These are phyloP conservation scores for Croton laevigatus DNA, from an alignment of 441 rosid genomes.

Conservation along the genomic window DNA sequence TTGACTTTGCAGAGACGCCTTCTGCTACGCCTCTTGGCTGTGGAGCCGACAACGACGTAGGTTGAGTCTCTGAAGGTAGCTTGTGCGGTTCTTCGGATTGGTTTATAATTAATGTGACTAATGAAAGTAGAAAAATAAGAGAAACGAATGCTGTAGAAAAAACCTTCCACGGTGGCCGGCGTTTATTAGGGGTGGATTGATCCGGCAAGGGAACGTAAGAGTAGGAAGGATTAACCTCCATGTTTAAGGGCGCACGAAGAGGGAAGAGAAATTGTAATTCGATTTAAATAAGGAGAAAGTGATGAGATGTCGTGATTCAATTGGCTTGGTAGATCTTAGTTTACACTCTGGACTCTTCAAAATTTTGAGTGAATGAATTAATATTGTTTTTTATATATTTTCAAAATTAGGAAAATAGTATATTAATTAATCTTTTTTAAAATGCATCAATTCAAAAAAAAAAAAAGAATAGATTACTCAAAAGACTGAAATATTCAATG, in stretches of 20 bases:
- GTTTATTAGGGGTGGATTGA: conserved; percentile 12
- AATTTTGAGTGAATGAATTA: no score
- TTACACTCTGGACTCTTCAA: not conserved
- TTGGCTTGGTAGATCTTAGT: conserved; percentile 1
- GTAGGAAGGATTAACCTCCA: conserved; percentile 26
- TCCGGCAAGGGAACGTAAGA: conserved; percentile 37
- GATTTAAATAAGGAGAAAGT: not conserved
- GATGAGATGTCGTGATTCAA: not conserved
- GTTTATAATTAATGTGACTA: conserved; percentile 38
- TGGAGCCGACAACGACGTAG: conserved; percentile 13
- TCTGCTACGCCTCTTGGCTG: conserved; percentile 48
- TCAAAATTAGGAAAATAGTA: no score
- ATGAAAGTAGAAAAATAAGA: conserved; percentile 33
- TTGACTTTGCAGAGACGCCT: conserved; percentile 82
- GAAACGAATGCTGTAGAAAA: conserved; percentile 28
- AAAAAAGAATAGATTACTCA: no score
- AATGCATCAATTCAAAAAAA: no score
- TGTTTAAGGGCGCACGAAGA: not conserved
- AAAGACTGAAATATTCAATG: no score
- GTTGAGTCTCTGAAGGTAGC: conserved; percentile 9
- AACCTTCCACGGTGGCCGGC: conserved; percentile 33
- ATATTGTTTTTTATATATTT: no score
- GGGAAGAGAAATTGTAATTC: not conserved
- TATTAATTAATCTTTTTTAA: no score
- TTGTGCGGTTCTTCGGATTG: conserved; percentile 35